Evolutionary conservation across 1,284 basidiomycete genomes (phyloP).

Genomic region (Uromyces viciae-fabae): DNA sequence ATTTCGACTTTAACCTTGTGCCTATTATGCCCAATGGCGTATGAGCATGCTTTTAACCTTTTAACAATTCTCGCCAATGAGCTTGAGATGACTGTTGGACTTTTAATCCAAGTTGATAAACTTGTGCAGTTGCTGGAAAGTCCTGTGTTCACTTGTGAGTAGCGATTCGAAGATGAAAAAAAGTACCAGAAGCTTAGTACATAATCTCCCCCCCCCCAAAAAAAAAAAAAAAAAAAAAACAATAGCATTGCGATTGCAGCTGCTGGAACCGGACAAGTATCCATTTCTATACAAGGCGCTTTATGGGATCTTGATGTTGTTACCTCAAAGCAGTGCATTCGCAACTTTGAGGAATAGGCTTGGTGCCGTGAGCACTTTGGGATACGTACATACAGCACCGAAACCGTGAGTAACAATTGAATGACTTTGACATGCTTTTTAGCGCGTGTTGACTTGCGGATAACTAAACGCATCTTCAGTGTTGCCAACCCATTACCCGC

Average conservation of each 20-base stretch:
- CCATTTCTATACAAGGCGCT: slow-evolving; percentile 96
- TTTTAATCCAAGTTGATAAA: slow-evolving; percentile 96
- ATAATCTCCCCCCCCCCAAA: background rate
- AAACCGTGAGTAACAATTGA: slow-evolving; percentile 64
- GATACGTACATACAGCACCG: slow-evolving; percentile 81
- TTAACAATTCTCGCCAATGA: slow-evolving; percentile 93
- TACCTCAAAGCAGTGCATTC: slow-evolving; percentile 96
- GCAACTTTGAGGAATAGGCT: slow-evolving; percentile 88
- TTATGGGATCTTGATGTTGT: slow-evolving; percentile 92
- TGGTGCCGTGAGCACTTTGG: slow-evolving; percentile 89
- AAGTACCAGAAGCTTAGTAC: no score
- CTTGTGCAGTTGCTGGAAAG: slow-evolving; percentile 97
- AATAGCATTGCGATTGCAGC: slow-evolving; percentile 85
- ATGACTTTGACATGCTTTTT: background rate
- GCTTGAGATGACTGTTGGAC: slow-evolving; percentile 87
- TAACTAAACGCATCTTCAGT: background rate
- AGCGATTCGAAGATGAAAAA: background rate
- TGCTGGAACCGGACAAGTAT: slow-evolving; percentile 93
- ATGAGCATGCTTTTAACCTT: slow-evolving; percentile 95
- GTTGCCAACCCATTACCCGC: background rate
- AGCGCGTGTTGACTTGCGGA: background rate
- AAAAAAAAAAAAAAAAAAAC: slow-evolving; percentile 1
- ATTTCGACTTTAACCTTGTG: slow-evolving; percentile 95
- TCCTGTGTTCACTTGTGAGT: slow-evolving; percentile 90
- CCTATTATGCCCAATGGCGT: slow-evolving; percentile 83